These are phyloP conservation scores for Paraphoma chrysanthemicola DNA, from an alignment of 2,329 filamentous ascomycete genomes.

Conservation along the genomic window DNA sequence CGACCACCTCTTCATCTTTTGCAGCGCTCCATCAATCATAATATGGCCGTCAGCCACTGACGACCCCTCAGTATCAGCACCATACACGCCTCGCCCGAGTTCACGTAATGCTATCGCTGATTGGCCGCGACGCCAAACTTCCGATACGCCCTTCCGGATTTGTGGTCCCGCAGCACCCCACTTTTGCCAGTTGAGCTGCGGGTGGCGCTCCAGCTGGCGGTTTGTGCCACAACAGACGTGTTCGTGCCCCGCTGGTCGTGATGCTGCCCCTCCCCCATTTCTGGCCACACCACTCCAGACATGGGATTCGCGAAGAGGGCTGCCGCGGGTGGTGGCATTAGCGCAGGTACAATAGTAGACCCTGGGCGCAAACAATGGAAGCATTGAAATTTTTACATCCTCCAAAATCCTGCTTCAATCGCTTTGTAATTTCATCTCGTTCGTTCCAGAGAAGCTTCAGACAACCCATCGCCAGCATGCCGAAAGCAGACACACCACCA, in stretches of 20 bases:
- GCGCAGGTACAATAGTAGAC: slow-evolving; percentile 38
- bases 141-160: slow-evolving; percentile 6
- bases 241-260: not conserved
- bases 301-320: slow-evolving; percentile 23
- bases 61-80: slow-evolving; percentile 24
- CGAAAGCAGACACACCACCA: slow-evolving; percentile 37
- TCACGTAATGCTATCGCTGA: slow-evolving; percentile 34
- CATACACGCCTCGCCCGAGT: slow-evolving; percentile 4
- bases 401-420: slow-evolving; percentile 1
- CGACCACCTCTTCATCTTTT: not conserved
- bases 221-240: not conserved
- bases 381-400: not conserved
- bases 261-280: slow-evolving; percentile 32
- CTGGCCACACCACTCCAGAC: slow-evolving; percentile 32
- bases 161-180: slow-evolving; percentile 21
- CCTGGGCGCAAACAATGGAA: slow-evolving; percentile 18
- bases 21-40: slow-evolving; percentile 1
- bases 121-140: slow-evolving; percentile 16
- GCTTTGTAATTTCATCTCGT: not conserved
- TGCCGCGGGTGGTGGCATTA: slow-evolving; percentile 15
- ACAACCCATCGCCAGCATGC: slow-evolving; percentile 26
- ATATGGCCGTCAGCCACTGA: slow-evolving; percentile 1
- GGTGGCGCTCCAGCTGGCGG: not conserved
- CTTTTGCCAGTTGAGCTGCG: slow-evolving; percentile 16
- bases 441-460: not conserved